phyloP scores from a whole-genome alignment of 768 basidiomycete genomes.

The Rhodotorula babjevae region DNA sequence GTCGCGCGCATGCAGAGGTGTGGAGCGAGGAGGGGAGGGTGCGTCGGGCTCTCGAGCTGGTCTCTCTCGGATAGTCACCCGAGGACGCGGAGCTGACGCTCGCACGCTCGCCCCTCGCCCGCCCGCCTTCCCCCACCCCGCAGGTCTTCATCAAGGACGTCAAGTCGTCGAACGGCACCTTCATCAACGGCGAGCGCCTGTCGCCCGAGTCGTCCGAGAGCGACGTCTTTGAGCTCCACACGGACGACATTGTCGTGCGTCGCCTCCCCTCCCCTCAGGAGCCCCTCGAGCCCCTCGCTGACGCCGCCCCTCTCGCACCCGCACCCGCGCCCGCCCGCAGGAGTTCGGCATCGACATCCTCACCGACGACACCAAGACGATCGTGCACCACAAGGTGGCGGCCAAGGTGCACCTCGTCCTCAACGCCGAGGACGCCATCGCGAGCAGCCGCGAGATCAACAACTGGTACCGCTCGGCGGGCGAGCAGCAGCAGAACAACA shows the following conservation, averaged over 20 bases:
- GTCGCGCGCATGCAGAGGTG: slow-evolving; percentile 94
- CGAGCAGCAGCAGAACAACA: not conserved
- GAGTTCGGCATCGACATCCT: slow-evolving; percentile 99
- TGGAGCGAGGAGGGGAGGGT: slow-evolving; percentile 89
- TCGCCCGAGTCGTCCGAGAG: slow-evolving; percentile 84
- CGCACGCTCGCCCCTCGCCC: too few relatives aligned
- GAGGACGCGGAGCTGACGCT: not conserved
- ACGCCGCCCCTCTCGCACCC: too few relatives aligned
- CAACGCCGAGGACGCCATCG: slow-evolving; percentile 67
- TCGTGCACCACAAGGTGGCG: slow-evolving; percentile 97
- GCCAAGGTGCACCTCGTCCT: slow-evolving; percentile 88
- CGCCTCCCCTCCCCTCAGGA: not conserved
- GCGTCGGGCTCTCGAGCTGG: too few relatives aligned
- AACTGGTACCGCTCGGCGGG: slow-evolving; percentile 39
- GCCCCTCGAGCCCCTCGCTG: too few relatives aligned
- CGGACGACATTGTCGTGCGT: slow-evolving; percentile 90
- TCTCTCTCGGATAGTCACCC: too few relatives aligned
- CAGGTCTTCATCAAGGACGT: slow-evolving; percentile 98
- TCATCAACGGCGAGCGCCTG: slow-evolving; percentile 91
- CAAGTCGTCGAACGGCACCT: slow-evolving; percentile 95
- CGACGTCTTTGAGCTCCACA: slow-evolving; percentile 87
- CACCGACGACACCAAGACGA: slow-evolving; percentile 94
- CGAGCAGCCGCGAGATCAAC: slow-evolving; percentile 37
- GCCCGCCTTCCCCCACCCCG: not conserved
- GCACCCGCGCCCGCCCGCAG: slow-evolving; percentile 49